Conservation (phyloP, 148 eudicot species). For the Heliosperma pusillum region DNA sequence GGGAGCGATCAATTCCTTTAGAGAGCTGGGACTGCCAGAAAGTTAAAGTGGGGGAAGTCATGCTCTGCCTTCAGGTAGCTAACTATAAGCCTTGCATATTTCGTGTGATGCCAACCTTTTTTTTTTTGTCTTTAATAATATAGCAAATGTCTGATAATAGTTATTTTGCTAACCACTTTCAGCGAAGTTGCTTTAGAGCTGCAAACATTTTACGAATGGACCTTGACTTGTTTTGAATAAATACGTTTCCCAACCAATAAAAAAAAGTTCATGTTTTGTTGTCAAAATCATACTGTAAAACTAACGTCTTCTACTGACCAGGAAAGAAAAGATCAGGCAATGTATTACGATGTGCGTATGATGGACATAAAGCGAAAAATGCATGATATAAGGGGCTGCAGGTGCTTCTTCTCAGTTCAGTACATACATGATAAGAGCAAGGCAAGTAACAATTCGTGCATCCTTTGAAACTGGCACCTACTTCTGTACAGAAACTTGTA, state of each 20-base stretch:
- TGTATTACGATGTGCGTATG: conserved; percentile 70
- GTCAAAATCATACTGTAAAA: too few relatives aligned
- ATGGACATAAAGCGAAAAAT: conserved; percentile 53
- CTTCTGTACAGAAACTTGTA: not conserved
- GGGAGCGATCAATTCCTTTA: conserved; percentile 73
- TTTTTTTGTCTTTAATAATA: too few relatives aligned
- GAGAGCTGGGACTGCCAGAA: conserved; percentile 76
- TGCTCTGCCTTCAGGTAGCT: conserved; percentile 86
- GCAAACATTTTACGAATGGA: not conserved
- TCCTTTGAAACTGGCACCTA: not conserved
- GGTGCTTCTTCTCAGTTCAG: conserved; percentile 78
- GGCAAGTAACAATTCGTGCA: conserved; percentile 35
- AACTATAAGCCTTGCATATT: not conserved
- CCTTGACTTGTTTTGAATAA: not conserved
- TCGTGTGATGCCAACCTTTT: not conserved
- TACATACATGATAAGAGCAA: conserved; percentile 66
- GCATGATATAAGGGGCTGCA: conserved; percentile 95
- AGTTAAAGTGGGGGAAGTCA: conserved; percentile 61
- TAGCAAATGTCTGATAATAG: too few relatives aligned
- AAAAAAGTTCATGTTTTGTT: not conserved
- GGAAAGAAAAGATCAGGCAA: conserved; percentile 76
- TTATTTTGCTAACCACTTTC: not conserved
- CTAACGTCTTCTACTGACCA: conserved; percentile 30
- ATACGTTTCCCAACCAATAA: not conserved
- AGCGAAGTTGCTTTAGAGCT: not conserved